Evolutionary conservation across 345 rosid genomes (phyloP), one percentile per base, ranked within the genome.

Genomic region (Salix viminalis): DNA sequence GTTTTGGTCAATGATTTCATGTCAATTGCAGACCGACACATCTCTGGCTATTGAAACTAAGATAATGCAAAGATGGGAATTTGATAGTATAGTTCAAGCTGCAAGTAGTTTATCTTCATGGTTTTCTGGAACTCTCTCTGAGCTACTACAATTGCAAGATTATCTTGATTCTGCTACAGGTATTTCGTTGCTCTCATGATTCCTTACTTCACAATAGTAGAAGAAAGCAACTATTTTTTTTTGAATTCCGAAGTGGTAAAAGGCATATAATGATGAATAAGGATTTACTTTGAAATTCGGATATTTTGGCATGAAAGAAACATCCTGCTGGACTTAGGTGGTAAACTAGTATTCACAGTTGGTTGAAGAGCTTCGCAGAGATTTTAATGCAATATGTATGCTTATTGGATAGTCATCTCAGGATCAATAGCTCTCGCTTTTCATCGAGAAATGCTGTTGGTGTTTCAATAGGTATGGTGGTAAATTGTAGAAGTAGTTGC

Each of bases 21-120:
- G 71, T 76, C 30, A 46, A 50, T 52, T 87, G 83, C 89, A 96
- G 99, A 90, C 96, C n/a, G 98, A 92, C 75, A 91, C 99, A 42
- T 91, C 93, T 79, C 83, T 96, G 62, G 99, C 99, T 56, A 58
- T 96, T 30, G 99, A 96, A 84, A 84, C 97, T 71, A 96, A 91
- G 83, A 58, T 88, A 74, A 94, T 94, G 99, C 90, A 68, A 80
- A 89, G 98, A 86, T 96, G 98, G 99, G 99, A 96, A 80, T 96
- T 96, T 80, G 98, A 94, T 73, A 89, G 99, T 81, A 87, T 94
- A 60, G 56, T 82, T 46, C 98, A 96, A 79, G 99, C 97, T 61
- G 88, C 81, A 67, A 81, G 76, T 58, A 87, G 82, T 74, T 83
- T 89, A 71, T 78, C 90, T 67, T 88, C 84, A 64, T 96, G 99